phyloP scores from a whole-genome alignment of 2,329 filamentous ascomycete species.

The Fonsecaea erecta region DNA sequence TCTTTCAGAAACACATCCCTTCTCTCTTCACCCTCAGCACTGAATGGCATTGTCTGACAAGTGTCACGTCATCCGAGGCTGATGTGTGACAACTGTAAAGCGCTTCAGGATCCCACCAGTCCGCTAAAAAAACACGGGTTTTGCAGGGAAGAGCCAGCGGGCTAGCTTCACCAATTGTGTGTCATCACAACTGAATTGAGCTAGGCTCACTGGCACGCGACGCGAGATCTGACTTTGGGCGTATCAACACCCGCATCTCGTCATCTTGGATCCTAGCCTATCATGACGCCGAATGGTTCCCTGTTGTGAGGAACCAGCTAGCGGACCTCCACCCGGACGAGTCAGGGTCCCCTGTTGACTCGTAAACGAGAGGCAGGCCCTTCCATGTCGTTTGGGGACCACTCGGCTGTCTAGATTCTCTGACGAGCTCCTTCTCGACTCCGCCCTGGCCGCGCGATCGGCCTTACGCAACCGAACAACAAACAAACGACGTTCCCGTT shows the following conservation, averaged over 20 bases:
- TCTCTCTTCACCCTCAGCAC: neutral
- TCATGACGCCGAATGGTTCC: conserved; percentile 20
- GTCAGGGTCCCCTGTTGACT: conserved; percentile 11
- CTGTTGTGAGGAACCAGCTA: conserved; percentile 15
- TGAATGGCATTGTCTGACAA: conserved; percentile 17
- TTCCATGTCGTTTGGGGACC: conserved; percentile 2
- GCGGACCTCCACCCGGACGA: conserved; percentile 14
- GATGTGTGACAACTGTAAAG: conserved; percentile 19
- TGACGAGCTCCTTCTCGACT: conserved; percentile 22
- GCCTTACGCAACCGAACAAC: conserved; percentile 18
- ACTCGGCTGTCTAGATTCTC: conserved; percentile 22
- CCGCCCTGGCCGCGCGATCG: conserved; percentile 20
- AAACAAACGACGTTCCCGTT: conserved; percentile 17
- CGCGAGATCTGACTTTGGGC: conserved; percentile 35
- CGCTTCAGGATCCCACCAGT: conserved; percentile 12
- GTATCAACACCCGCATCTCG: conserved; percentile 26
- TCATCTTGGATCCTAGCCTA: conserved; percentile 29
- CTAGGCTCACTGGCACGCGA: conserved; percentile 30
- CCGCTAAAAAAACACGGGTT: neutral
- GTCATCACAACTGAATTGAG: conserved; percentile 18
- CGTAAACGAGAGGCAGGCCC: neutral
- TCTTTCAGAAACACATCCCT: conserved; percentile 14
- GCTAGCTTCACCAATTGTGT: conserved; percentile 20
- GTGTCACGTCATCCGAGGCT: conserved; percentile 24
- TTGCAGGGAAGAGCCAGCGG: conserved; percentile 10